Evolutionary conservation across 345 rosid species (phyloP), one percentile per base, ranked within the genome.

Genomic region (Anacardium occidentale): DNA sequence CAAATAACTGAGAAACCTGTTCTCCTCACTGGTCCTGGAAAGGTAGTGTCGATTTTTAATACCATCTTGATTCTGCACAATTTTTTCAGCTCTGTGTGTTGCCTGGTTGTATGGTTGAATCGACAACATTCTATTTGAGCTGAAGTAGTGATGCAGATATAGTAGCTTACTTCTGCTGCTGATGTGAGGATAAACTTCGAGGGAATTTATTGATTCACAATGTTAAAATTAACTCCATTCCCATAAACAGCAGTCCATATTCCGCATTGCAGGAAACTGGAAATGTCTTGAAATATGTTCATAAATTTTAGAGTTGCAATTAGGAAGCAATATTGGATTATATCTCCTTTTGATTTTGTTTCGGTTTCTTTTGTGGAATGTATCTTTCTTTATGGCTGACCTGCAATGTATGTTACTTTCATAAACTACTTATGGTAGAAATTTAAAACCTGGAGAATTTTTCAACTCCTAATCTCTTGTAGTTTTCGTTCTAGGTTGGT

Each of bases 11-110:
- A 88, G 62, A 92, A 92, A 62, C 98, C 97, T 20, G 47, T 82
- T 78, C 96, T 92, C 72, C 88, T 95, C 40, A 79, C 87, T 62
- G 98, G 99, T 21, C 99, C 99, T 64, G 98, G 99, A 47, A 95
- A 95, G 94, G 99, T 92, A 66, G 86, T 72, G 17, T 64, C 0
- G 32, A 22, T 40, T 32, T 55, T 78, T 12, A 60, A 67, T 62
- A 50, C 48, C 64, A 15, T 10, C 66, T n/a, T 60, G 72, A 26
- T 51, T 34, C 25, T 44, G 53, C 55, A 18, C 18, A 2, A 59
- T 45, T 26, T 59, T 57, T 44, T 47, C 8, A 7, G 45, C 20
- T 45, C 65, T 26, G 25, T 4, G 18, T 18, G 64, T 44, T 69
- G 0, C 11, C 2, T 13, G 1, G 26, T 45, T 69, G 14, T 47